phyloP scores from a whole-genome alignment of 1,284 basidiomycete genomes.

The Boletus semigastroideus region DNA sequence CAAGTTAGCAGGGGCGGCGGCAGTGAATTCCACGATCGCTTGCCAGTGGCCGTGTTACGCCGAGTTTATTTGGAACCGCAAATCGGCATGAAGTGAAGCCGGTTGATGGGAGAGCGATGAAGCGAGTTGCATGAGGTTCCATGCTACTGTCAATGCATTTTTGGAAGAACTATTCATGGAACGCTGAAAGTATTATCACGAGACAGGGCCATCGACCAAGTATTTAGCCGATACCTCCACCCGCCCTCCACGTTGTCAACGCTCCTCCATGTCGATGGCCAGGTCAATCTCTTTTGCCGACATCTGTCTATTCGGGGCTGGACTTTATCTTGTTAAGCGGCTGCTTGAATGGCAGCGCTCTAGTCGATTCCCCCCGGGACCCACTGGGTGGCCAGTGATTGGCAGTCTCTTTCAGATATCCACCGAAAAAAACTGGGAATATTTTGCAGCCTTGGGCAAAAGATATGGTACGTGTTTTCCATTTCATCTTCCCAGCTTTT shows the following conservation, averaged over 20 bases:
- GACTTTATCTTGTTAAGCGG: constrained; percentile 9
- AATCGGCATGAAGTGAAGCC: no score
- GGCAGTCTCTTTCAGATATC: constrained; percentile 45
- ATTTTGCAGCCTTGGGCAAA: constrained; percentile 40
- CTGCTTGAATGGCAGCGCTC: constrained; percentile 1
- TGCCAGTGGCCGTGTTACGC: no score
- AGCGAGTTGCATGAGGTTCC: no score
- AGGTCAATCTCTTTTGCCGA: background rate
- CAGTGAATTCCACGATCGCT: no score
- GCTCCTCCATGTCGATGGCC: background rate
- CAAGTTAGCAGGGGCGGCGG: no score
- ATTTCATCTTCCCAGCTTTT: background rate
- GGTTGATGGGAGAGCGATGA: no score
- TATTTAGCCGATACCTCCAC: background rate
- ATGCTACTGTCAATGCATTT: no score
- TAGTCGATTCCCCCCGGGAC: constrained; percentile 33
- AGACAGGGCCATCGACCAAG: no score
- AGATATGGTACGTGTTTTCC: constrained; percentile 37
- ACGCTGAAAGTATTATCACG: no score
- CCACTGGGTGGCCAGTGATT: constrained; percentile 32
- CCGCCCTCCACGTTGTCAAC: background rate
- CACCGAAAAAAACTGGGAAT: constrained; percentile 37
- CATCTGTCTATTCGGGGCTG: constrained; percentile 15
- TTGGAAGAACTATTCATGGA: background rate
- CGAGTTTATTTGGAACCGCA: no score